Evolutionary conservation across 345 rosid species (phyloP).

Genomic region (Corchorus capsularis): DNA sequence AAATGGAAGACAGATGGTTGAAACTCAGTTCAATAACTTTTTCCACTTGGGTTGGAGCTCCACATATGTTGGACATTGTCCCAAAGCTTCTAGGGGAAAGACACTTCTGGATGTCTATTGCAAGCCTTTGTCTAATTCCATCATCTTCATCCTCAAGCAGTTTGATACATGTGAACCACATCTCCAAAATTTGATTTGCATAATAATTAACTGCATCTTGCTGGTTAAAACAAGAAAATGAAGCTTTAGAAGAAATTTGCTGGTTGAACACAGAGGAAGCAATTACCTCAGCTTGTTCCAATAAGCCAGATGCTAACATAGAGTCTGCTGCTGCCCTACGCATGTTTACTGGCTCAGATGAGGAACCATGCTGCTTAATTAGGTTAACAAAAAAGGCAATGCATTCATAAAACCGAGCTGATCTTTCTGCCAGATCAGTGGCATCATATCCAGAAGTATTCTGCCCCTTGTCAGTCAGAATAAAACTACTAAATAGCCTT

Average conservation of each 20-base stretch:
- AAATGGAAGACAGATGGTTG: slow-evolving; percentile 59
- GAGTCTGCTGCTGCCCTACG: slow-evolving; percentile 87
- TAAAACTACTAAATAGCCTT: slow-evolving; percentile 32
- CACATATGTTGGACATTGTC: slow-evolving; percentile 29
- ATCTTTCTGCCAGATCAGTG: slow-evolving; percentile 35
- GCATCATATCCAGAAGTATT: slow-evolving; percentile 19
- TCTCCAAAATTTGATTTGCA: slow-evolving; percentile 59
- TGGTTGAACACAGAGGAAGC: slow-evolving; percentile 50
- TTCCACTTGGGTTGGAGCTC: slow-evolving; percentile 78
- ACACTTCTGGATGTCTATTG: slow-evolving; percentile 64
- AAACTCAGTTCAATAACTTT: slow-evolving; percentile 81
- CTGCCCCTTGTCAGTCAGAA: slow-evolving; percentile 31
- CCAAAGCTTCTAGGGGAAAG: slow-evolving; percentile 34
- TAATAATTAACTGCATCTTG: slow-evolving; percentile 44
- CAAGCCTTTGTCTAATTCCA: slow-evolving; percentile 66
- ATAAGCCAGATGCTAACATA: slow-evolving; percentile 77
- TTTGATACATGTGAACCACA: slow-evolving; percentile 79
- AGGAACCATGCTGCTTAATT: slow-evolving; percentile 65
- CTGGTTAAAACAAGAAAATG: slow-evolving; percentile 27
- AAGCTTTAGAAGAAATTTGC: slow-evolving; percentile 32
- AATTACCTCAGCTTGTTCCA: slow-evolving; percentile 74
- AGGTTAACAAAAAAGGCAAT: slow-evolving; percentile 54
- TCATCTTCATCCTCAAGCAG: slow-evolving; percentile 96
- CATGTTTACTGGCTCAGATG: slow-evolving; percentile 80
- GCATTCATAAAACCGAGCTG: slow-evolving; percentile 45